Base-by-base conservation (phyloP, 2,329 filamentous ascomycete genomes). In the Diaporthe batatas region DNA sequence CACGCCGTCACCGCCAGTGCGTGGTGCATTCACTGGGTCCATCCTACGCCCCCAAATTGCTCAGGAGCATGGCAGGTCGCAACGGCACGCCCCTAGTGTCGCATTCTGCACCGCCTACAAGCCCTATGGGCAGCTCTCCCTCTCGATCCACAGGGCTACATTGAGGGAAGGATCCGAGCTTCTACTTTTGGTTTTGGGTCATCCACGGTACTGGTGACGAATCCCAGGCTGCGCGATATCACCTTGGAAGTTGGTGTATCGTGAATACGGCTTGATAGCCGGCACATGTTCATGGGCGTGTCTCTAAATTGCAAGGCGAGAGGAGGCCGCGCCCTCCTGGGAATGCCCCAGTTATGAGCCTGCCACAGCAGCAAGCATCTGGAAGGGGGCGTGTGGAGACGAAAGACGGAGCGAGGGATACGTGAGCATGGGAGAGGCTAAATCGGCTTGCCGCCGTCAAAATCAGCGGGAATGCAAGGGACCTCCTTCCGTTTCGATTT, bases 1-100 rank as follows among this genome's bases (percentile, higher is more conserved):
- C 54, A 49, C 47, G 54, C 34, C 59, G 65, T 70, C 73, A 72
- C 70, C 65, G 70, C 53, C 44, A 72, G 62, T 54, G 70, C 21
- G 65, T 70, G 47, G 65, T 67, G 73, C 64, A 59, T 55, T 70
- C 16, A 65, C 58, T 23, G 68, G 49, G 57, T 34, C 47, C 53
- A 49, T 54, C 10, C 42, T 47, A 44, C 65, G 53, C 59, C 68
- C 72, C 59, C 59, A 71, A 54, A 68, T 53, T 59, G 29, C 58
- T 32, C 72, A 72, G 47, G 69, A 62, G 44, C 16, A 49, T 54
- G 47, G 72, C 54, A 73, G 62, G 72, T 68, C 23, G 55, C 69
- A 71, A 32, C 42, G 62, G 51, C 44, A 23, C 16, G 14, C 44
- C 29, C 44, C 59, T 51, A 36, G 59, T 44, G 62, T 51, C 44